Conservation (phyloP, 208 protist species). For the Acanthamoeba castellanii region DNA sequence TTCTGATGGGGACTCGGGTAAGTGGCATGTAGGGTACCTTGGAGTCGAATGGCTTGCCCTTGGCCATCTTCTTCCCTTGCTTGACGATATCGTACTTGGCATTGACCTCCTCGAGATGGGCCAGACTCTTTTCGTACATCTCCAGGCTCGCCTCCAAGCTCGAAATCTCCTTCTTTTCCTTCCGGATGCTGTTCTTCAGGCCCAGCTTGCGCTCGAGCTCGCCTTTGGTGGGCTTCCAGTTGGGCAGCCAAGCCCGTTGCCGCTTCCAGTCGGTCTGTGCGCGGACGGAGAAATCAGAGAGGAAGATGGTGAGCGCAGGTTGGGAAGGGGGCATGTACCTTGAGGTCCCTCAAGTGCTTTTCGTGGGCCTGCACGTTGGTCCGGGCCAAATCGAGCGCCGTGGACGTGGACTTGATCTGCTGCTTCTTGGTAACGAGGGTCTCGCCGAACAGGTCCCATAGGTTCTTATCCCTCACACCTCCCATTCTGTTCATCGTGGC, state of each 20-base stretch:
- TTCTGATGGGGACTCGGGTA: too few species aligned
- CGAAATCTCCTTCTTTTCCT: constrained; percentile 60
- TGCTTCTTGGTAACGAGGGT: not conserved
- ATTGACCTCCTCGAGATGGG: constrained; percentile 34
- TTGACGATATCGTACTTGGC: constrained; percentile 52
- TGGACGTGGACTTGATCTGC: constrained; percentile 24
- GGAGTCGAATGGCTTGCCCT: constrained; percentile 30
- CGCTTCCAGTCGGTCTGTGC: constrained; percentile 33
- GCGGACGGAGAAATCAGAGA: not conserved
- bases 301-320: not conserved
- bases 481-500: constrained; percentile 18
- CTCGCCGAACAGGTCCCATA: constrained; percentile 14
- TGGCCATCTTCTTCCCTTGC: constrained; percentile 14
- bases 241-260: not conserved
- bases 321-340: not conserved
- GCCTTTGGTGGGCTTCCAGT: constrained; percentile 41
- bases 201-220: constrained; percentile 49
- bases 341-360: constrained; percentile 5
- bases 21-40: not conserved
- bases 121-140: constrained; percentile 35
- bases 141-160: constrained; percentile 47
- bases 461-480: not conserved
- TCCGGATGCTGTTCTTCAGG: constrained; percentile 55
- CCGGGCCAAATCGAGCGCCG: not conserved
- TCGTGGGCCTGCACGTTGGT: not conserved